Base-by-base conservation (phyloP, 768 basidiomycete genomes). In the Mycena maculata region DNA sequence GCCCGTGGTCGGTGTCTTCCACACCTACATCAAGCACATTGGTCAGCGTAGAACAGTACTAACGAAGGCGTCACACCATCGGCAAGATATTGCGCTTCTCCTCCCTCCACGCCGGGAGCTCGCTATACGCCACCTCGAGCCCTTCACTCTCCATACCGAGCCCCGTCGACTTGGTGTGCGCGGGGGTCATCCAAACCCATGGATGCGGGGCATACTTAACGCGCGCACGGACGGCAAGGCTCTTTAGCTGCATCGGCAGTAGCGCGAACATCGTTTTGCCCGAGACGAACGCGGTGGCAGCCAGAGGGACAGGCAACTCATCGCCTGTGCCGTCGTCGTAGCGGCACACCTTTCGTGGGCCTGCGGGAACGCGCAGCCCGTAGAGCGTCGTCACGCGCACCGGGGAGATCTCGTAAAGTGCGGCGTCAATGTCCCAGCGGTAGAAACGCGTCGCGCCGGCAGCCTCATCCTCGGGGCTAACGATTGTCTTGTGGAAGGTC, bases 381-480 rank as follows among this genome's bases (percentile, higher is more conserved):
- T 94, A 95, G 23, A 96, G 86, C 0, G 94, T 93, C 7, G 95
- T 96, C 44, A 93, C 94, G 69, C 85, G 90, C 4, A 95, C 94
- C 20, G 92, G 92, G 27, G 88, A 87, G 15, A 91, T 83, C 60
- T 90, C 88, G 75, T 92, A 93, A 39, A 94, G 79, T 2, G 93
- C 93, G 1, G 95, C 94, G 71, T 96, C 95, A 77, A 96, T 95
- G 77, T 96, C 93, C 94, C 94, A 95, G 53, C 94, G 84, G 77
- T 94, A 95, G 84, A 92, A 96, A 41, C 94, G 86, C n/a, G 94
- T 96, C 48, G 84, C 77, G n/a, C 93, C 94, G 57, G 86, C 84
- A 10, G 79, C 88, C 71, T 92, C 91, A 67, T 96, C 94, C 73
- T 92, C 92, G 4, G 83, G 80, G 12, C 89, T 88, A 38, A 96